Percentiles rank a stretch among this genome's conserved stretches.
Evolutionary conservation across 83 land plant species (phyloP).

Genomic region (Isoetes engelmannii): DNA sequence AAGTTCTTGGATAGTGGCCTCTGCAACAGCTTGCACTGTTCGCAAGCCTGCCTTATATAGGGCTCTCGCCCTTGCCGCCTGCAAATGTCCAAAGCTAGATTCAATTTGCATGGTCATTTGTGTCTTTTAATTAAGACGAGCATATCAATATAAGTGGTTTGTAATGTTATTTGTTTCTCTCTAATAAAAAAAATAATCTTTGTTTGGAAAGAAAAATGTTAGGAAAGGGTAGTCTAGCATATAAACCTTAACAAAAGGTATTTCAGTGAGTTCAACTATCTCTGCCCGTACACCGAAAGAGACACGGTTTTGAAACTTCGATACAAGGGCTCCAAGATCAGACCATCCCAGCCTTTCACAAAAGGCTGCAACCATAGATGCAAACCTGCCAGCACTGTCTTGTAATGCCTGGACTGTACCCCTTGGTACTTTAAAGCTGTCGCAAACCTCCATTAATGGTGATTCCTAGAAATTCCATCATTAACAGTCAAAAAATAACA

Average conservation of each 20-base stretch:
- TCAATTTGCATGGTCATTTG: no score
- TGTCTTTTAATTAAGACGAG: no score
- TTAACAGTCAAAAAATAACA: background rate
- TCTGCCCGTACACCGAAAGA: constrained; percentile 98
- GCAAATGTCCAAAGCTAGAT: background rate
- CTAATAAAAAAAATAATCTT: background rate
- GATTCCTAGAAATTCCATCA: constrained; percentile 50
- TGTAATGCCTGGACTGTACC: constrained; percentile 96
- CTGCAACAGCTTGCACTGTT: constrained; percentile 84
- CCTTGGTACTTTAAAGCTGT: constrained; percentile 83
- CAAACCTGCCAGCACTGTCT: constrained; percentile 97
- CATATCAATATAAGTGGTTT: no score
- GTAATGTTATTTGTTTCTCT: background rate
- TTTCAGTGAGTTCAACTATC: constrained; percentile 86
- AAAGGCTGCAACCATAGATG: constrained; percentile 85
- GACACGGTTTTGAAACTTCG: constrained; percentile 92
- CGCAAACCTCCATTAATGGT: constrained; percentile 86
- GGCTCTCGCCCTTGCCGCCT: constrained; percentile 95
- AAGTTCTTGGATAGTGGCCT: constrained; percentile 67
- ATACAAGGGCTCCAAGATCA: constrained; percentile 82
- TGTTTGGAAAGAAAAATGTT: background rate
- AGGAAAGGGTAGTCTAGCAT: background rate
- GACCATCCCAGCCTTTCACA: constrained; percentile 98
- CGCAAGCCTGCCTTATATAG: constrained; percentile 91
- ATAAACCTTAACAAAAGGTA: constrained; percentile 83